phyloP scores from a whole-genome alignment of 176 grass and related monocot genomes.

The Oryza coarctata region DNA sequence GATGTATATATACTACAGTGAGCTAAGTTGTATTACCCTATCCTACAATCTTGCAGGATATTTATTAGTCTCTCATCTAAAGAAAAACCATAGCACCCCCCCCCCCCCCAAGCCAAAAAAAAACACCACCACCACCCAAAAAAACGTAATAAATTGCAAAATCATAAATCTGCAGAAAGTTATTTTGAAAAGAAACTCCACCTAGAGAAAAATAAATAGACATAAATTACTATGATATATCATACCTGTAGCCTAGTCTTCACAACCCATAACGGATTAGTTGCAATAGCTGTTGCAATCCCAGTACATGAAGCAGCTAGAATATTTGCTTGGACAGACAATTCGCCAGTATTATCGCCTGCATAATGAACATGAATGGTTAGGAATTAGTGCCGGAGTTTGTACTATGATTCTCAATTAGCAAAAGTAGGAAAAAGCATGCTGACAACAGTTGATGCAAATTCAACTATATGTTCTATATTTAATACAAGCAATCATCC shows the following conservation, averaged over 20 bases:
- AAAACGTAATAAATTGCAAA: background rate
- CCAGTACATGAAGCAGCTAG: constrained; percentile 79
- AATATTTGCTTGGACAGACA: constrained; percentile 66
- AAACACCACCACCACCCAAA: no score
- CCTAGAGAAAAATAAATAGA: background rate
- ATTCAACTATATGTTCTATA: background rate
- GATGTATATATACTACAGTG: no score
- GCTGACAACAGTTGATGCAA: background rate
- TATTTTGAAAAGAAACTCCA: constrained; percentile 1
- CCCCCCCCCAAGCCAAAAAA: no score
- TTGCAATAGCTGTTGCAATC: constrained; percentile 67
- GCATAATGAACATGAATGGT: constrained; percentile 18
- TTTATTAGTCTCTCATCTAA: background rate
- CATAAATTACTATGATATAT: constrained; percentile 15
- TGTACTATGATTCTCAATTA: background rate
- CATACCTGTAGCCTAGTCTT: constrained; percentile 92
- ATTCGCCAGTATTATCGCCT: constrained; percentile 40
- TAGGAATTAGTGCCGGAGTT: background rate
- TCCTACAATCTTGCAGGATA: background rate
- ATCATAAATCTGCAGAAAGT: constrained; percentile 9
- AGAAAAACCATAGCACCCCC: no score
- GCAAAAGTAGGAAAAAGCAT: background rate
- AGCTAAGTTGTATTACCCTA: no score
- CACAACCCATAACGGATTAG: constrained; percentile 93
- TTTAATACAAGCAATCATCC: background rate